These are phyloP conservation scores for Solioccasus polychromus DNA, from an alignment of 768 basidiomycete genomes.

Conservation along the genomic window DNA sequence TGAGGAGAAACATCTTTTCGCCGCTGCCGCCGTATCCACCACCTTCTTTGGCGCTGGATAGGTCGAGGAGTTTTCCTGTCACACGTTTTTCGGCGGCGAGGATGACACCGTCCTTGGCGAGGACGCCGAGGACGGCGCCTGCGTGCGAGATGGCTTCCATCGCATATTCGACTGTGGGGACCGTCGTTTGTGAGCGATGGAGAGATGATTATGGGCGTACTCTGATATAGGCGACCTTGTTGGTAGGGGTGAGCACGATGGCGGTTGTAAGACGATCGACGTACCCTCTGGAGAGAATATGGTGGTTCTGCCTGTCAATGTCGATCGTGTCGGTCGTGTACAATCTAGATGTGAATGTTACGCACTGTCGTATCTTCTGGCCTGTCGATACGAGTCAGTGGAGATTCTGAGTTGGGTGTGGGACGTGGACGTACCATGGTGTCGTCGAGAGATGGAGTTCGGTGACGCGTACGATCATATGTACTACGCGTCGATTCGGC, in stretches of 20 bases:
- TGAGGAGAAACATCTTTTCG: constrained; percentile 96
- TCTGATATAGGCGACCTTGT: constrained; percentile 96
- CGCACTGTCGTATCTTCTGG: constrained; percentile 94
- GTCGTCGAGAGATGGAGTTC: constrained; percentile 18
- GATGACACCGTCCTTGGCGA: constrained; percentile 88
- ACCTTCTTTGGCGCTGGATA: constrained; percentile 79
- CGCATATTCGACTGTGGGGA: constrained; percentile 87
- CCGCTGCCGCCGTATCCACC: constrained; percentile 88
- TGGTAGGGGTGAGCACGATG: constrained; percentile 6
- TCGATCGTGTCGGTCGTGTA: constrained; percentile 19
- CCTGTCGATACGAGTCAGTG: constrained; percentile 36
- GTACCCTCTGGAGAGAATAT: constrained; percentile 98
- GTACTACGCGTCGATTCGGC: constrained; percentile 25
- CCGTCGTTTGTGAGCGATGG: constrained; percentile 1
- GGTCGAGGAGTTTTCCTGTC: constrained; percentile 94
- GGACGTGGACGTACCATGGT: constrained; percentile 45
- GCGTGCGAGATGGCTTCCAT: constrained; percentile 99
- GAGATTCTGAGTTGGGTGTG: not conserved
- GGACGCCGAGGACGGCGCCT: constrained; percentile 88
- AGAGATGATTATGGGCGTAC: constrained; percentile 42
- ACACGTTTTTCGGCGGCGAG: constrained; percentile 97
- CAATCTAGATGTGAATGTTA: constrained; percentile 15
- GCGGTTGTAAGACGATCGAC: constrained; percentile 17
- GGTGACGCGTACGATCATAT: constrained; percentile 24
- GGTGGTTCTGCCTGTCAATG: constrained; percentile 78